phyloP scores from a whole-genome alignment of 768 basidiomycete genomes.

The Cystofilobasidium capitatum region DNA sequence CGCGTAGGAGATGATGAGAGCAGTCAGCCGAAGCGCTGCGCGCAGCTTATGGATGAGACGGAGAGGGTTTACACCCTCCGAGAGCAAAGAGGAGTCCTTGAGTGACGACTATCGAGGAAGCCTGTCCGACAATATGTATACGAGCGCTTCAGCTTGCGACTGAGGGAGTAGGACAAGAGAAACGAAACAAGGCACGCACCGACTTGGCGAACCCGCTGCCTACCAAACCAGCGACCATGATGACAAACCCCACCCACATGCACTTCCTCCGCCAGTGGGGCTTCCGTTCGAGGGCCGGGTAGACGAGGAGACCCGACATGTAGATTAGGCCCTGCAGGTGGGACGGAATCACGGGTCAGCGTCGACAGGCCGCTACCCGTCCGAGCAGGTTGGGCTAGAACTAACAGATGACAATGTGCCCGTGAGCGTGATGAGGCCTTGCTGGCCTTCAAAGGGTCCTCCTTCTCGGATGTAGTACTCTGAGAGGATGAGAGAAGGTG shows the following conservation, averaged over 20 bases:
- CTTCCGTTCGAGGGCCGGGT: not conserved
- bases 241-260: not conserved
- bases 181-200: not conserved
- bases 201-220: not conserved
- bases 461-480: not conserved
- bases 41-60: too few relatives aligned
- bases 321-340: too few relatives aligned
- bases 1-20: too few relatives aligned
- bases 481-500: not conserved
- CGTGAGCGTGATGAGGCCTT: not conserved
- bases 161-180: not conserved
- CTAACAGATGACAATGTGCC: not conserved
- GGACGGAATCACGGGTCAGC: too few relatives aligned
- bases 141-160: not conserved
- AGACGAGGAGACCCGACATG: slow-evolving; percentile 1
- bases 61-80: not conserved
- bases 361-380: too few relatives aligned
- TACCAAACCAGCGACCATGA: not conserved
- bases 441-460: not conserved
- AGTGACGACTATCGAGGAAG: not conserved
- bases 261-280: not conserved
- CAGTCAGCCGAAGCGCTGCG: too few relatives aligned
- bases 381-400: too few relatives aligned
- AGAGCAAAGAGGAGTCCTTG: not conserved
- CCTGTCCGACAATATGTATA: not conserved